Base-by-base conservation (phyloP, 345 rosid species). In the Bruguiera gymnorhiza region DNA sequence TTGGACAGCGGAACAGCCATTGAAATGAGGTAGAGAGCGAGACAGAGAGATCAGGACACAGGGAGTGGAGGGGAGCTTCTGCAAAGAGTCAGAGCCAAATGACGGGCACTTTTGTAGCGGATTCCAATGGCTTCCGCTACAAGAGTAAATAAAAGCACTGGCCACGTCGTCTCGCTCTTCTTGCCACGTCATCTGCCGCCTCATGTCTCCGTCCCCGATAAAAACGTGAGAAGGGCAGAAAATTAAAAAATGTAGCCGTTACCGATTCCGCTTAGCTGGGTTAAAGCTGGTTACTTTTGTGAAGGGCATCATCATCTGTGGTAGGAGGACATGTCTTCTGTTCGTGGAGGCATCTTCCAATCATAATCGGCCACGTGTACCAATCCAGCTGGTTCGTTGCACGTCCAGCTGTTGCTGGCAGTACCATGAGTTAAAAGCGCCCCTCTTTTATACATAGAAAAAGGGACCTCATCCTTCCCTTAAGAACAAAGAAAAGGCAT, bases 101-200 rank as follows among this genome's bases (percentile, higher is more conserved):
- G 65, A 51, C 24, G 3, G 52, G 54, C 39, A 57, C 43, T 66
- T 82, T 80, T 85, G 83, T 83, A 85, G 86, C 80, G 75, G 54
- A 51, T 72, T 50, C 20, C 51, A 27, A 23, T 72, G 75, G 75
- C 85, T 79, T 75, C 73, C 43, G 15, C 43, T 24, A 57, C 76
- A 79, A 72, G 78, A 27, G 7, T n/a, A 16, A 27, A 24, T 24
- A 24, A 56, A 0, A 1, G 24, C 23, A 53, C 66, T 46, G 13
- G 57, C 72, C 77, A 77, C 69, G 65, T 79, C 79, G 71, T 10
- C 61, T 0, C 8, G 13, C 0, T 60, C 20, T 58, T 18, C 9
- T 24, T 24, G 82, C 83, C 89, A 84, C 78, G 86, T 83, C 23
- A 76, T 75, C 65, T 66, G 72, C 79, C 83, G 85, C 83, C 72